Evolutionary conservation across 352 stramenopile species (phyloP), one percentile per base, ranked within the genome.

Genomic region (Phytophthora palmivora): DNA sequence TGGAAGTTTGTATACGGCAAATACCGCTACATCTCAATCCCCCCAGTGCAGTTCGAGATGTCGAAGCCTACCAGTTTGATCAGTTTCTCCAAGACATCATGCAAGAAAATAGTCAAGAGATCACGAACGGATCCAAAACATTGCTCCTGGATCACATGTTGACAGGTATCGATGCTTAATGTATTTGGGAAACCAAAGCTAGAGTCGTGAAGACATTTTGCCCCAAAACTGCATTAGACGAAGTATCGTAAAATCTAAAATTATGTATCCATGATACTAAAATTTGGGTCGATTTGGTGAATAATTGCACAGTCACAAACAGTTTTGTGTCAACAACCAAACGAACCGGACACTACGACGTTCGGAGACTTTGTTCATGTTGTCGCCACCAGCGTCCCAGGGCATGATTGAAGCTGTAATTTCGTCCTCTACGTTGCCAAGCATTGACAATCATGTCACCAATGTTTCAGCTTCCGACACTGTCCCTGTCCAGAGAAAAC

Each of bases 41-140:
- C 22, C n/a, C n/a, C 6, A 16, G 10, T 22, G 15, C 15, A 12
- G n/a, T 12, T 36, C 30, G 1, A 10, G 7, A 34, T 7, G 10
- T 34, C 10, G 10, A 14, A 12, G 15, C 37, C 6, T 33, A 34
- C 21, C 45, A 5, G 6, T 58, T 64, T 32, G 15, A 52, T 21
- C 12, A 52, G 0, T 34, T 64, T 1, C 30, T 64, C 11, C 56
- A 58, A 11, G 18, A 2, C 16, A 44, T 63, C 8, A 38, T 57
- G 16, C 36, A 51, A 45, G 56, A 63, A 50, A 50, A 63, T 18
- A 50, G 44, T 16, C 14, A 37, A 36, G 37, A 63, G 28, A 50
- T 58, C 28, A 56, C 37, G 16, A 42, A 41, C 19, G 56, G 45
- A 6, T 21, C 45, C 15, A 50, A 63, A 33, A 18, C 38, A 3